phyloP scores from a whole-genome alignment of 2,329 filamentous ascomycete genomes.

The Metarhizium album region DNA sequence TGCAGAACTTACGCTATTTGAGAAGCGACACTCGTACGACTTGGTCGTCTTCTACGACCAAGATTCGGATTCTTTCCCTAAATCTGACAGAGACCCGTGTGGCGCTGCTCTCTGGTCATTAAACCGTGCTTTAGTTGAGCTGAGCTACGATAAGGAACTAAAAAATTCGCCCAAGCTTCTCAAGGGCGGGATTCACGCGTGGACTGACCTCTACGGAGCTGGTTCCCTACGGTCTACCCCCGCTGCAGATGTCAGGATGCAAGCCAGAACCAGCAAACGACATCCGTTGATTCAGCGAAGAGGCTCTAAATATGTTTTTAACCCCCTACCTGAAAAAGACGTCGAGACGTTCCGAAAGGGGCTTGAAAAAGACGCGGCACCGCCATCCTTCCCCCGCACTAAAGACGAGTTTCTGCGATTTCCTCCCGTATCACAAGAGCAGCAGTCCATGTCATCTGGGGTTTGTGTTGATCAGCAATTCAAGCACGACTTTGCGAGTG shows the following conservation, averaged over 20 bases:
- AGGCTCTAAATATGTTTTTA: constrained; percentile 38
- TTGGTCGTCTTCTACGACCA: constrained; percentile 88
- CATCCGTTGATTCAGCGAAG: constrained; percentile 22
- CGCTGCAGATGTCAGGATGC: constrained; percentile 13
- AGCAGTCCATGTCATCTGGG: constrained; percentile 48
- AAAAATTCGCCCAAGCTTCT: constrained; percentile 67
- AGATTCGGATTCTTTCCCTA: constrained; percentile 40
- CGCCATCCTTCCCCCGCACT: constrained; percentile 49
- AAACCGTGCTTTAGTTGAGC: constrained; percentile 70
- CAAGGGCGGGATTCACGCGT: constrained; percentile 73
- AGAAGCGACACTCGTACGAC: constrained; percentile 64
- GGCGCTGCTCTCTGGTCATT: constrained; percentile 57
- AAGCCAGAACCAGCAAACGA: constrained; percentile 9
- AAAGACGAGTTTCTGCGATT: constrained; percentile 81
- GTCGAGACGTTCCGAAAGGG: constrained; percentile 71
- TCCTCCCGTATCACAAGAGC: constrained; percentile 55
- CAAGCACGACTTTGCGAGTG: constrained; percentile 20
- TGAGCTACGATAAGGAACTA: constrained; percentile 69
- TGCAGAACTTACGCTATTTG: constrained; percentile 67
- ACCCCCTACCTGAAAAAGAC: constrained; percentile 73
- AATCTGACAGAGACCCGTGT: constrained; percentile 23
- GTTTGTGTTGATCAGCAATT: constrained; percentile 13
- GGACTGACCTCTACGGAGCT: constrained; percentile 70
- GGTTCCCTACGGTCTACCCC: constrained; percentile 44
- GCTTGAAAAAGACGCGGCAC: constrained; percentile 53